phyloP scores from a whole-genome alignment of 1,284 basidiomycete species.

The Athelia sp. region DNA sequence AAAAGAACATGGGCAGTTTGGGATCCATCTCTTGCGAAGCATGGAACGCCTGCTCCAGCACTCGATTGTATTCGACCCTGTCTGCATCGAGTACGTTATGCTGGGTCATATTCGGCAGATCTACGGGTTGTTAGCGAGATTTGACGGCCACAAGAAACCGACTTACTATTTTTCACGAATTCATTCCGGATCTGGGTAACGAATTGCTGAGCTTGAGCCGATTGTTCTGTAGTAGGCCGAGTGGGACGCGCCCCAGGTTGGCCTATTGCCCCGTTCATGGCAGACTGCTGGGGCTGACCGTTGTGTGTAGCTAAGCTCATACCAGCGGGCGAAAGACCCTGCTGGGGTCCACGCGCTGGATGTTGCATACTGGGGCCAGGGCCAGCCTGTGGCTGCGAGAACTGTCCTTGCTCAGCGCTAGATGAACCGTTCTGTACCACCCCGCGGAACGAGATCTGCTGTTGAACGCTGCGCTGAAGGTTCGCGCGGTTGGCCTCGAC shows the following conservation, averaged over 20 bases:
- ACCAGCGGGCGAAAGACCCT: constrained; percentile 10
- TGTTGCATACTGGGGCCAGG: no score
- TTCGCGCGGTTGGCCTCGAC: constrained; percentile 52
- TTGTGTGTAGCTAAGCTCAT: constrained; percentile 11
- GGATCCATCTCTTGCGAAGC: constrained; percentile 39
- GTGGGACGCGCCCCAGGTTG: background rate
- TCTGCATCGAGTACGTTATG: constrained; percentile 46
- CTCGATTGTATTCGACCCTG: constrained; percentile 41
- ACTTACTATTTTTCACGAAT: constrained; percentile 27
- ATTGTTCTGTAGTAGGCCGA: constrained; percentile 5
- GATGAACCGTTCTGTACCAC: background rate
- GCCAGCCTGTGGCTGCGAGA: background rate
- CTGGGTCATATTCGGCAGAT: constrained; percentile 20
- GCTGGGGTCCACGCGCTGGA: background rate
- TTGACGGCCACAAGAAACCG: constrained; percentile 7
- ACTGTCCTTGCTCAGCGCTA: background rate
- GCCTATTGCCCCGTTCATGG: constrained; percentile 2
- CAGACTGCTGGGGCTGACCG: constrained; percentile 6
- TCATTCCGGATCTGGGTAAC: constrained; percentile 28
- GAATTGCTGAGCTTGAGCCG: constrained; percentile 15
- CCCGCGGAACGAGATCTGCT: constrained; percentile 36
- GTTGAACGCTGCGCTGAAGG: constrained; percentile 35
- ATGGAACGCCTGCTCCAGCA: constrained; percentile 44
- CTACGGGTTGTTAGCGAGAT: constrained; percentile 13
- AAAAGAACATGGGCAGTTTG: constrained; percentile 43